Percentiles rank a stretch among this genome's conserved stretches.
Conservation (phyloP, 495 filamentous ascomycete species). For the Platismatia glauca region DNA sequence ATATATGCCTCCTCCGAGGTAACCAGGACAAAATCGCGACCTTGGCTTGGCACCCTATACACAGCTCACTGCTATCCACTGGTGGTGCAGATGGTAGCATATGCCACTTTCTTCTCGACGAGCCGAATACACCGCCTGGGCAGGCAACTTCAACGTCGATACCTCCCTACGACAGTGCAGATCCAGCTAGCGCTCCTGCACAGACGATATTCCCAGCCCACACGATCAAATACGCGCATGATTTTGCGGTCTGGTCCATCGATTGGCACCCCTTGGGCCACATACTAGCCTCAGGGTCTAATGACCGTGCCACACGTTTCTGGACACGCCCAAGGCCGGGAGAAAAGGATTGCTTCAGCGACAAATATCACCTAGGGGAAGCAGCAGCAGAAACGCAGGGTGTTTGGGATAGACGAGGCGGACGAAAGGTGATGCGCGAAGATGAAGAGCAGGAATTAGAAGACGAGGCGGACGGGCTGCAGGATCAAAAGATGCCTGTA, state of each 20-base stretch:
- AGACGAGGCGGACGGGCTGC: conserved; percentile 86
- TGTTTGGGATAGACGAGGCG: conserved; percentile 76
- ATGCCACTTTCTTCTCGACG: conserved; percentile 86
- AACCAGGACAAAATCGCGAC: conserved; percentile 95
- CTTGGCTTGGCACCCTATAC: conserved; percentile 86
- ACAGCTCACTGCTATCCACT: conserved; percentile 78
- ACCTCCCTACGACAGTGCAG: conserved; percentile 74
- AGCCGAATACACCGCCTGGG: conserved; percentile 71
- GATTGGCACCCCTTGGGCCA: conserved; percentile 97
- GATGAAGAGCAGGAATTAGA: conserved; percentile 89
- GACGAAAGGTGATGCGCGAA: conserved; percentile 70
- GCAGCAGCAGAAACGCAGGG: conserved; percentile 86
- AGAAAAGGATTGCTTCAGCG: conserved; percentile 71
- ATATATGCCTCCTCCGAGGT: conserved; percentile 81
- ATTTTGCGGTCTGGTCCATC: conserved; percentile 89
- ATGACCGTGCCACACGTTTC: conserved; percentile 92
- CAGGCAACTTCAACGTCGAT: conserved; percentile 52
- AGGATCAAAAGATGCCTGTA: conserved; percentile 79
- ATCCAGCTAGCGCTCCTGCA: conserved; percentile 65
- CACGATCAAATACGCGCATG: conserved; percentile 74
- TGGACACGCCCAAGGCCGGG: conserved; percentile 87
- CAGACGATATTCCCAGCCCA: conserved; percentile 87
- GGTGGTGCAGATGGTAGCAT: conserved; percentile 83
- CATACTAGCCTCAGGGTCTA: conserved; percentile 95
- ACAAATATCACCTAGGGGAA: conserved; percentile 91